Evolutionary conservation across 2,329 filamentous ascomycete genomes (phyloP), one percentile per base, ranked within the genome.

Genomic region (Fusarium xyrophilum): DNA sequence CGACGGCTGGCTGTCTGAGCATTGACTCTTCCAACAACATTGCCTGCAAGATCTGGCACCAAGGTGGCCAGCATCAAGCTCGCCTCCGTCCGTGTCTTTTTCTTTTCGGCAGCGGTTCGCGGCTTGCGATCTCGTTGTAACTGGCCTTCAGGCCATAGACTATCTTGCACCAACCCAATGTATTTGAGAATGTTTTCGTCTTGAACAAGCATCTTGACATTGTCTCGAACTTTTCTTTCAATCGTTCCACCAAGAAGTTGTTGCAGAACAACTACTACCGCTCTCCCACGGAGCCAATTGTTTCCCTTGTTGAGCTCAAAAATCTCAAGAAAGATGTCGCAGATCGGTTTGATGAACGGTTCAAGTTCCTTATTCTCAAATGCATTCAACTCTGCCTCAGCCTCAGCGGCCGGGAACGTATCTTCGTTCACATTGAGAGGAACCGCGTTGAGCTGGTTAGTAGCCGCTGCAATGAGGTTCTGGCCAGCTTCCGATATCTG

Each of bases 331-430:
- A 99, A 99, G 63, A 99, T 90, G 78, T 99, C 96, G 79, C 94
- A 97, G 65, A 99, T 97, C 7, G 96, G 96, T 77, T 97, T 99
- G 74, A 99, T 96, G 75, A 99, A 98, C 2, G 96, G 96, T 76
- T 97, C 93, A 4, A 93, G 84, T 73, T 97, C 93, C 74, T 89
- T 90, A 76, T 92, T 90, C 79, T 98, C 95, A 74, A 97, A 98
- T 0, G 95, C 95, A 60, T 94, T 92, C 50, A 99, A 83, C 79
- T 98, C 96, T 0, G 95, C 95, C 79, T 98, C 94, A 0, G 94
- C 96, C 81, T 98, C 96, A 4, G 89, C 87, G 4, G 87, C 83
- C 11, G 80, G 79, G 35, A 80, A 80, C 0, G 80, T 81, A 48
- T 86, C 86, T 64, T 87, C 86, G 61, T 79, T 82, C 14, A 80